A percentile compares a stretch with the other conserved stretches of the same genome.
Evolutionary conservation across 345 rosid species (phyloP).

Genomic region (Dovyalis caffra): DNA sequence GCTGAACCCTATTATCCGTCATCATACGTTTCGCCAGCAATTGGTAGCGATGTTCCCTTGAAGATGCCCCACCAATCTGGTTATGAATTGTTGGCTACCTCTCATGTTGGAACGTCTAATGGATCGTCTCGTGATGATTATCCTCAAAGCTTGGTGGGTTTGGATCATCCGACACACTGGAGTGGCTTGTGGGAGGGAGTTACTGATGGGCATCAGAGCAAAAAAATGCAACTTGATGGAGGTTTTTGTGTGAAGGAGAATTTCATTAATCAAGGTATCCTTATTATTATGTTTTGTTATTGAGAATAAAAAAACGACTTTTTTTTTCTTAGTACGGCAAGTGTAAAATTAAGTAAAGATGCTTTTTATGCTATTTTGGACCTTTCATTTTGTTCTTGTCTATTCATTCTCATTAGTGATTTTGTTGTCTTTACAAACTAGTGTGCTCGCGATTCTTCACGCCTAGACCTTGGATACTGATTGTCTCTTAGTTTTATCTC

Average conservation of each 20-base stretch:
- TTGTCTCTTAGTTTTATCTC: neutral
- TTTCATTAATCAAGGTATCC: constrained; percentile 41
- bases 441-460: neutral
- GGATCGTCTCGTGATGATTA: constrained; percentile 26
- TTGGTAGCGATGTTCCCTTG: constrained; percentile 8
- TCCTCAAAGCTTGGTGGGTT: constrained; percentile 24
- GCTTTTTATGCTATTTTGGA: neutral
- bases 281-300: neutral
- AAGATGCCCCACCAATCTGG: constrained; percentile 17
- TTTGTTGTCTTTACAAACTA: neutral
- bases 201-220: constrained; percentile 28
- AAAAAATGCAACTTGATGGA: constrained; percentile 23
- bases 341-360: neutral
- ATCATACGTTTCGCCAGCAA: constrained; percentile 28
- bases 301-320: neutral
- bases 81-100: constrained; percentile 22
- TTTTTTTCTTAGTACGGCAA: neutral
- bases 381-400: neutral
- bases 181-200: constrained; percentile 36
- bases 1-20: constrained; percentile 40
- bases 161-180: constrained; percentile 23
- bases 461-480: neutral
- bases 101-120: constrained; percentile 20
- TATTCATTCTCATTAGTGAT: neutral
- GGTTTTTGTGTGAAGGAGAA: constrained; percentile 26